These are phyloP conservation scores for Xylaria cubensis DNA, from an alignment of 495 filamentous ascomycete genomes.

Conservation along the genomic window DNA sequence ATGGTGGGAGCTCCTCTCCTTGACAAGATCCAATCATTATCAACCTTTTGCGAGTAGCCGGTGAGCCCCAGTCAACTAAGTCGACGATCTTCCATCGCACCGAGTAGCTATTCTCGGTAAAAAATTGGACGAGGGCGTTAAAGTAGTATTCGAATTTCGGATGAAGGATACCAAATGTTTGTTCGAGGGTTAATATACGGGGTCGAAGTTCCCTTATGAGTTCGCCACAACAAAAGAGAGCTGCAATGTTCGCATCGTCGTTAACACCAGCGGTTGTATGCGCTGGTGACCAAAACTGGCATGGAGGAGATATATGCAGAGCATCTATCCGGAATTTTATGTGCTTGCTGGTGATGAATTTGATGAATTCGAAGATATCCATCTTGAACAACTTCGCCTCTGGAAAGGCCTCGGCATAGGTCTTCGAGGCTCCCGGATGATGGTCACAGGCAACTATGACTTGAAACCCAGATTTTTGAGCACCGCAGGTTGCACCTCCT, in stretches of 20 bases:
- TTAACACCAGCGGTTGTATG: constrained; percentile 69
- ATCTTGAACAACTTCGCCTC: constrained; percentile 49
- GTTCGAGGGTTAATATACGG: constrained; percentile 80
- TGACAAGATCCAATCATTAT: constrained; percentile 82
- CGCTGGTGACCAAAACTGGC: constrained; percentile 80
- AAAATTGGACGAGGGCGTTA: constrained; percentile 65
- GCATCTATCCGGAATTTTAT: constrained; percentile 63
- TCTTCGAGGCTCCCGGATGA: constrained; percentile 58
- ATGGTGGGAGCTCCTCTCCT: constrained; percentile 73
- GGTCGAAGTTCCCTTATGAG: constrained; percentile 68
- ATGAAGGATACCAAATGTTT: constrained; percentile 72
- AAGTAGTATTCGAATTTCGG: constrained; percentile 60
- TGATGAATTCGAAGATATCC: constrained; percentile 58
- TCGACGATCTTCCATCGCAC: constrained; percentile 61
- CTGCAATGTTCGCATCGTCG: constrained; percentile 77
- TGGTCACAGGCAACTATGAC: constrained; percentile 70
- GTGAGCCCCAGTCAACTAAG: constrained; percentile 54
- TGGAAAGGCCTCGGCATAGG: constrained; percentile 67
- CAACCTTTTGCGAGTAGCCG: constrained; percentile 59
- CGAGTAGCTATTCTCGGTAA: constrained; percentile 72
- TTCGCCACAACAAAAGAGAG: constrained; percentile 67
- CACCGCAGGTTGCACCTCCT: constrained; percentile 77
- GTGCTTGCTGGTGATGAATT: constrained; percentile 49
- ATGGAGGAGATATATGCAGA: constrained; percentile 83
- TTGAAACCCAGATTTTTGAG: constrained; percentile 64